A percentile compares a stretch with the other conserved stretches of the same genome.
phyloP scores from a whole-genome alignment of 2,329 filamentous ascomycete species.

The Sporothrix euskadiensis region DNA sequence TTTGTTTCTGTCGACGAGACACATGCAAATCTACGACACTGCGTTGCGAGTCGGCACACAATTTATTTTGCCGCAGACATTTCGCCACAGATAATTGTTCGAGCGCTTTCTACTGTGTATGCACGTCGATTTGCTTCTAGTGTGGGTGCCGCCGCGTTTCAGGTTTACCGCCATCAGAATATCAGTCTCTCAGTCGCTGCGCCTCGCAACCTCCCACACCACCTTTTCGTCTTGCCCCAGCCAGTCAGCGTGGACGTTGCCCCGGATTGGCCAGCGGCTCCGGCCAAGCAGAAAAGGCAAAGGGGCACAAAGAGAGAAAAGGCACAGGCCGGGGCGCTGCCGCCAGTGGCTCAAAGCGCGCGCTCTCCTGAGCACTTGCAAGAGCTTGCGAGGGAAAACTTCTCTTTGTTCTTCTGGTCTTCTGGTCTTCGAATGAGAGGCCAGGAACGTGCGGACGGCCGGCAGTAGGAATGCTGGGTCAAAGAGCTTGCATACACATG shows the following conservation, averaged over 20 bases:
- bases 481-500: conserved; percentile 25
- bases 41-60: conserved; percentile 1
- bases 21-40: conserved; percentile 6
- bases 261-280: conserved; percentile 20
- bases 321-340: conserved; percentile 8
- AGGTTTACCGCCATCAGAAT: conserved; percentile 21
- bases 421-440: conserved; percentile 10
- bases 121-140: background rate
- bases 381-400: background rate
- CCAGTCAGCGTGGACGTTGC: conserved; percentile 14
- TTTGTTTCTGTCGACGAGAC: conserved; percentile 13
- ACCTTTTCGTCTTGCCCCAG: conserved; percentile 15
- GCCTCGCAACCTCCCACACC: conserved; percentile 16
- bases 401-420: background rate
- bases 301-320: no score
- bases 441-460: background rate
- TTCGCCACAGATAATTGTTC: background rate
- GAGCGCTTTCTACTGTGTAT: background rate
- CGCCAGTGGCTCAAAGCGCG: conserved; percentile 26
- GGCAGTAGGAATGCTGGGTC: conserved; percentile 15
- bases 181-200: background rate
- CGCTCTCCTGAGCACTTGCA: conserved; percentile 5
- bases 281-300: background rate
- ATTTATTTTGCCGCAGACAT: background rate
- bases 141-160: conserved; percentile 20